Evolutionary conservation across 2,329 filamentous ascomycete genomes (phyloP), one percentile per base, ranked within the genome.

Genomic region (Fusarium subglutinans): DNA sequence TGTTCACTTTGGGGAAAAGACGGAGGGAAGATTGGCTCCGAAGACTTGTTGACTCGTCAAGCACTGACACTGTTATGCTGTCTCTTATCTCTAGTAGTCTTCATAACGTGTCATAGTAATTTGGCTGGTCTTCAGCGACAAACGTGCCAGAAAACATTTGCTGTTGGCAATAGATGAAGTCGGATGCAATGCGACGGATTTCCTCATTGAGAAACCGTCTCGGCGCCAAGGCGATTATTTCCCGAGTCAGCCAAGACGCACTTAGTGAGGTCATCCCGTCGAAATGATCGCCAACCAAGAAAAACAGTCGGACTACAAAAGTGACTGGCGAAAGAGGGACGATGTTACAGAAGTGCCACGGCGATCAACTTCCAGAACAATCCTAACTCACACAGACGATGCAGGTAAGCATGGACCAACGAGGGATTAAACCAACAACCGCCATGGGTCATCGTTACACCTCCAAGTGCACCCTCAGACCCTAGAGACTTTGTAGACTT

Each of bases 221-320:
- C 48, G 48, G 45, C 50, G 53, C 70, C 70, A 69, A 59, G 69
- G 44, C 35, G 28, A 73, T 28, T 70, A 66, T 70, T 70, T 48
- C 70, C 56, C 58, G 50, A 73, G 67, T 67, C 55, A 62, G 67
- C 56, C 63, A 59, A 58, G 44, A 53, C 26, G 30, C 38, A 33
- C 15, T 66, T 40, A 5, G 67, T 69, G 71, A 74, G 45, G 59
- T 73, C 70, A 73, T 72, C 24, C 54, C 66, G 70, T 47, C 28
- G 45, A 56, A 40, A 24, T 38, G 53, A 67, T 70, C 56, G 38
- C 37, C 60, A 38, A 61, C 47, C 59, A 44, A 64, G 54, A 47
- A 38, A 37, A 40, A 44, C 37, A 24, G 17, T 40, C 15, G 35
- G 63, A 26, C 48, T 48, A n/a, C 45, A 38, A 51, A 28, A 26